Base-by-base conservation (phyloP, 352 stramenopile genomes). In the Elongisporangium prolatum region DNA sequence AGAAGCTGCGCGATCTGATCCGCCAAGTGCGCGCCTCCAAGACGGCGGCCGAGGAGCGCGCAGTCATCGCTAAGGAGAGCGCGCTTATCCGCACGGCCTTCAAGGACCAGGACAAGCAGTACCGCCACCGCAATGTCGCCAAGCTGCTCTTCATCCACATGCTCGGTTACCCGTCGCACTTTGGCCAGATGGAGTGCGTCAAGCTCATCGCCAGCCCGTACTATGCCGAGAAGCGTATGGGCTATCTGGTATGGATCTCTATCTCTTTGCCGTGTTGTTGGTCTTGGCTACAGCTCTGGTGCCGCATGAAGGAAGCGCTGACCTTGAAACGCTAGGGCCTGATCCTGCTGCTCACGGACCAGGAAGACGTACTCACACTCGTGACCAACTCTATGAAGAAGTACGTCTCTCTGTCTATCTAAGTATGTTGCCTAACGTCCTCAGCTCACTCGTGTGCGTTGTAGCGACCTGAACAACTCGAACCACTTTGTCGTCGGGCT, bases 91-190 rank as follows among this genome's bases (percentile, higher is more conserved):
- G 98, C 63, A 99, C 97, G 21, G 97, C 97, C 10, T 99, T 99
- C 77, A 98, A 98, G 64, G 97, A 99, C 58, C 89, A 98, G 60
- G 89, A 97, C 73, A 97, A 89, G 69, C 90, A 98, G 69, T 98
- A 98, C 80, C 92, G 95, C 52, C 96, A 99, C 74, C 93, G 97
- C 48, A 99, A 99, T 74, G 97, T 99, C 49, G 97, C 97, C 49
- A 99, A 99, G 71, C 78, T 99, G 58, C 80, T 99, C 4, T 99
- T 99, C 74, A 99, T 99, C 77, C 97, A 99, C 84, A 99, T 99
- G 97, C 81, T 99, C 21, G 97, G 97, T n/a, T 99, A 99, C 73
- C 96, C 97, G 52, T 99, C 95, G 55, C 97, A 99, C 75, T 99
- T 99, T 77, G 98, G 97, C 34, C 97, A 99, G 74, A 98, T 99